Percentiles rank a stretch among this genome's conserved stretches.
These are phyloP conservation scores for Entomortierella chlamydospora DNA, from an alignment of 192 early-diverging fungal species.

Conservation along the genomic window DNA sequence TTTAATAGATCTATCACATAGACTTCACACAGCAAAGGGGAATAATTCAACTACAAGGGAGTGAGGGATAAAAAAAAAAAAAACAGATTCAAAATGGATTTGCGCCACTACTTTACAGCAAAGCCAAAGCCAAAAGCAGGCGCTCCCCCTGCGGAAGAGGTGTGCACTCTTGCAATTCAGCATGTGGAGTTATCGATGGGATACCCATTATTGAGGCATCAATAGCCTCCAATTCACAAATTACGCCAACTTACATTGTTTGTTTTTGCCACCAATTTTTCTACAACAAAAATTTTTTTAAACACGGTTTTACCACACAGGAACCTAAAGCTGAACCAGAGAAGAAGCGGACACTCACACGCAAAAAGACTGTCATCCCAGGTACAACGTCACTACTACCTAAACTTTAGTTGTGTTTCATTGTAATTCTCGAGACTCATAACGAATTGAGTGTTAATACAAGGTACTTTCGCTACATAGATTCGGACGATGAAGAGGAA, in stretches of 20 bases:
- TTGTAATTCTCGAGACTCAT: too few relatives aligned
- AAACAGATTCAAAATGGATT: constrained; percentile 32
- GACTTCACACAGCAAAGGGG: not conserved
- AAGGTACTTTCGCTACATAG: too few relatives aligned
- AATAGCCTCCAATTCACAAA: too few relatives aligned
- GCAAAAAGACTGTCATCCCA: constrained; percentile 37
- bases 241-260: constrained; percentile 2
- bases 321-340: constrained; percentile 26
- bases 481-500: constrained; percentile 42
- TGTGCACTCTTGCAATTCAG: not conserved
- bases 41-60: too few relatives aligned
- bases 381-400: constrained; percentile 21
- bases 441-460: too few relatives aligned
- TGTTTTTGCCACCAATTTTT: constrained; percentile 47
- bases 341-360: constrained; percentile 13
- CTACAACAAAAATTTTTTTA: not conserved
- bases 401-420: too few relatives aligned
- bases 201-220: too few relatives aligned
- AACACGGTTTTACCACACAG: too few relatives aligned
- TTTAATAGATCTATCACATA: too few relatives aligned
- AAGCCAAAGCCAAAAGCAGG: constrained; percentile 28
- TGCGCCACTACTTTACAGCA: constrained; percentile 37
- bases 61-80: not conserved
- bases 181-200: too few relatives aligned
- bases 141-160: not conserved